Conservation (phyloP, 176 grass and related monocot genomes). For the Triticum urartu region DNA sequence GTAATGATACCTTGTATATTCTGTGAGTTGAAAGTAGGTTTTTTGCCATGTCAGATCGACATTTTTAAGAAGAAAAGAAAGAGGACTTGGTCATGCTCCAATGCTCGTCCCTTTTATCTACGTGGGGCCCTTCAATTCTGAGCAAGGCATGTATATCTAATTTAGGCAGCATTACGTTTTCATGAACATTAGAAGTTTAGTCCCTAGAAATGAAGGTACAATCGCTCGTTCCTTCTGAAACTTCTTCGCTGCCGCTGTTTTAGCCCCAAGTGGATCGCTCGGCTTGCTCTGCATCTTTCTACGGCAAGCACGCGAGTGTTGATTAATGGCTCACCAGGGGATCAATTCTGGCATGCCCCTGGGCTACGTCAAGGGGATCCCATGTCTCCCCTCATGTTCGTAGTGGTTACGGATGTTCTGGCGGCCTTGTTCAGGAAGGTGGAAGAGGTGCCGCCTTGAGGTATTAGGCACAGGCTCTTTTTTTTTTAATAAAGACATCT, state of each 20-base stretch:
- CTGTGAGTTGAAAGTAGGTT: slow-evolving; percentile 27
- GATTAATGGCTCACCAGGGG: neutral
- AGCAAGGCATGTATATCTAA: too few species aligned
- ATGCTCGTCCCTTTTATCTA: too few species aligned
- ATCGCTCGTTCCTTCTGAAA: too few species aligned
- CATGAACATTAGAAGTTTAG: too few species aligned
- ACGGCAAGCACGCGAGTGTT: neutral
- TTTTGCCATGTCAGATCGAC: too few species aligned
- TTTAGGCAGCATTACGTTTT: too few species aligned
- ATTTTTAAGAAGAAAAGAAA: too few species aligned
- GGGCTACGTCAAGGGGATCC: neutral
- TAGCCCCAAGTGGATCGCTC: neutral
- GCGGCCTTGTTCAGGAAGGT: neutral
- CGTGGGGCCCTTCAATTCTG: too few species aligned
- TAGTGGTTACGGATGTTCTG: neutral
- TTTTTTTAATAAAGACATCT: too few species aligned
- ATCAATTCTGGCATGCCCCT: neutral
- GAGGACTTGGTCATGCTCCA: too few species aligned
- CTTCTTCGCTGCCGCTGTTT: neutral
- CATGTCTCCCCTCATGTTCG: neutral
- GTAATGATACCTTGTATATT: slow-evolving; percentile 19
- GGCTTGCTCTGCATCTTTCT: neutral
- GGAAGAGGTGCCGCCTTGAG: neutral
- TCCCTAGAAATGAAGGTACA: too few species aligned
- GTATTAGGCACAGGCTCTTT: neutral